Evolutionary conservation across 2,329 filamentous ascomycete genomes (phyloP).

Genomic region (Apiospora sp.): DNA sequence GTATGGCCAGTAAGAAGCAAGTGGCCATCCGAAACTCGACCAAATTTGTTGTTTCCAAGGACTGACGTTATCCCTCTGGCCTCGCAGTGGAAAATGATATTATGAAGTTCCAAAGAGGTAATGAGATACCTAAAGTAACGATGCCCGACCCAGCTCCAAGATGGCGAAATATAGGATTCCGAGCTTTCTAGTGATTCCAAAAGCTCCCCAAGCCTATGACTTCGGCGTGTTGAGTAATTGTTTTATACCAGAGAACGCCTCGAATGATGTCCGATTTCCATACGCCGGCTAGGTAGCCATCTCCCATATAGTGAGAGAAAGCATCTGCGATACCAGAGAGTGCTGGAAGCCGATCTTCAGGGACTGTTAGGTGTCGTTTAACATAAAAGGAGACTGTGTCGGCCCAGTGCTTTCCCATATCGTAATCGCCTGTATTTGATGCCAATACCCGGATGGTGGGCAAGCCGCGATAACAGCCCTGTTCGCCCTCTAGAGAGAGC

Average conservation of each 20-base stretch:
- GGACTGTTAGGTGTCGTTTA: neutral
- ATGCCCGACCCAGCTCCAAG: neutral
- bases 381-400: neutral
- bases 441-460: too few relatives aligned
- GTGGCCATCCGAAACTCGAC: neutral
- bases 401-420: too few relatives aligned
- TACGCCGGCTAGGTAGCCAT: neutral
- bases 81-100: neutral
- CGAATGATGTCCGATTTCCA: neutral
- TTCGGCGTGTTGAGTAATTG: too few relatives aligned
- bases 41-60: neutral
- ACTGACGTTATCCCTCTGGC: neutral
- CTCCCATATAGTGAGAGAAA: neutral
- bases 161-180: neutral
- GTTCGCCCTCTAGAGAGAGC: too few relatives aligned
- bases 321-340: neutral
- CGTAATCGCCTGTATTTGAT: too few relatives aligned
- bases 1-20: neutral
- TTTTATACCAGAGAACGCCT: neutral
- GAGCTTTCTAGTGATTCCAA: neutral
- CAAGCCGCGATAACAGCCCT: too few relatives aligned
- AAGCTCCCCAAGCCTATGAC: neutral
- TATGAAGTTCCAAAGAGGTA: too few relatives aligned
- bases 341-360: neutral
- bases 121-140: neutral